Evolutionary conservation across 352 stramenopile species (phyloP).

Genomic region (Phytophthora pseudosyringae): DNA sequence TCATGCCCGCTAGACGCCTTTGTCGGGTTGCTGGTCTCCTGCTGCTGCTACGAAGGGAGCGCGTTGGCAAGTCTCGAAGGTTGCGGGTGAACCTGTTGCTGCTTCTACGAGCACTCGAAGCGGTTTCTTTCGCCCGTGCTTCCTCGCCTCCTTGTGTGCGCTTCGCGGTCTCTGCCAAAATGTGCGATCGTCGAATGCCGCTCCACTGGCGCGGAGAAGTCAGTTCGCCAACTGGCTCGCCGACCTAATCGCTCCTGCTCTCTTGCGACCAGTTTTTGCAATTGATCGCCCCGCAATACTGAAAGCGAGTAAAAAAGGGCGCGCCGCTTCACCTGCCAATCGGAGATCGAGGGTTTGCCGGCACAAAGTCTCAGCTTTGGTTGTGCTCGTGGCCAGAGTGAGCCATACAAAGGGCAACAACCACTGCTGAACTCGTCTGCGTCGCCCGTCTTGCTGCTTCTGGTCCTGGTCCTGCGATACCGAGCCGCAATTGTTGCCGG

Average conservation of each 20-base stretch:
- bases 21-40: conserved; percentile 3
- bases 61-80: conserved; percentile 27
- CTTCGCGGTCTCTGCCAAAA: conserved; percentile 44
- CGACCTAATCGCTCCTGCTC: conserved; percentile 33
- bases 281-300: conserved; percentile 10
- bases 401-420: conserved; percentile 15
- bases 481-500: background rate
- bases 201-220: conserved; percentile 24
- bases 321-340: conserved; percentile 9
- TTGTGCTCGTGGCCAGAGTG: conserved; percentile 5
- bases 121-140: conserved; percentile 25
- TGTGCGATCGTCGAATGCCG: conserved; percentile 37
- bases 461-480: conserved; percentile 34
- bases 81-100: conserved; percentile 12
- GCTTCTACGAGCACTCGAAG: conserved; percentile 18
- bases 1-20: conserved; percentile 29
- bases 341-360: conserved; percentile 4
- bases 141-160: conserved; percentile 41
- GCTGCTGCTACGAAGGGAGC: background rate
- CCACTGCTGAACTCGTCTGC: conserved; percentile 4
- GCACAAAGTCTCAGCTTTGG: conserved; percentile 20
- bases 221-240: conserved; percentile 40
- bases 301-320: conserved; percentile 9
- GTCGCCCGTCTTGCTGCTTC: conserved; percentile 31
- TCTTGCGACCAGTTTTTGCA: conserved; percentile 19